These are phyloP conservation scores for Penicillium sp. DNA, from an alignment of 2,329 filamentous ascomycete genomes.

Conservation along the genomic window DNA sequence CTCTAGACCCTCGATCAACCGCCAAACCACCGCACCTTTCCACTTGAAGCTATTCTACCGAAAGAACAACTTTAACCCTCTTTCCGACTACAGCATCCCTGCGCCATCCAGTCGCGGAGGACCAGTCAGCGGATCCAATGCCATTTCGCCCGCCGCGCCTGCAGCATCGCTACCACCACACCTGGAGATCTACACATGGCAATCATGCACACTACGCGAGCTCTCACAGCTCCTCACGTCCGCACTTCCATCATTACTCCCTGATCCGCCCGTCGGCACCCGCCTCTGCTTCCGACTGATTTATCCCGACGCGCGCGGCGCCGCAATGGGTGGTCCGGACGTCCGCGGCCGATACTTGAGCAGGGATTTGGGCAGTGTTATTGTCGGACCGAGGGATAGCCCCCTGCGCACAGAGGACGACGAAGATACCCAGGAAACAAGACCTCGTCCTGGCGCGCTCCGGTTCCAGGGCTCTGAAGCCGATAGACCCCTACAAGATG, in stretches of 20 bases:
- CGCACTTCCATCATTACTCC: slow-evolving; percentile 65
- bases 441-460: slow-evolving; percentile 30
- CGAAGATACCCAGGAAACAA: slow-evolving; percentile 39
- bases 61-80: slow-evolving; percentile 64
- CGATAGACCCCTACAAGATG: slow-evolving; percentile 70
- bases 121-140: slow-evolving; percentile 41
- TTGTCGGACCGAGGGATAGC: slow-evolving; percentile 55
- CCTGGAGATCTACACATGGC: slow-evolving; percentile 82
- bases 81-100: slow-evolving; percentile 41
- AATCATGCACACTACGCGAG: slow-evolving; percentile 73
- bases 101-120: slow-evolving; percentile 24
- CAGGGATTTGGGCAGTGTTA: slow-evolving; percentile 77
- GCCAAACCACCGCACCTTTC: slow-evolving; percentile 72
- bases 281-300: slow-evolving; percentile 84
- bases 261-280: slow-evolving; percentile 71
- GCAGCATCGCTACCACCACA: slow-evolving; percentile 58
- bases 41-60: slow-evolving; percentile 82
- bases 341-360: slow-evolving; percentile 63
- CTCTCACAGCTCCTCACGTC: slow-evolving; percentile 72
- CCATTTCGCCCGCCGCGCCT: slow-evolving; percentile 52
- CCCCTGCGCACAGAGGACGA: slow-evolving; percentile 29
- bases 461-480: slow-evolving; percentile 56
- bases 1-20: slow-evolving; percentile 53
- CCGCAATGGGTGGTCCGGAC: slow-evolving; percentile 36
- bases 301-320: slow-evolving; percentile 65